These are phyloP conservation scores for Citrus sinensis DNA, from an alignment of 345 rosid genomes.

Conservation along the genomic window DVS_A1.0 CM039165.1:38635501-38636000, in stretches of 20 bases:
- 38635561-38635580: too few species aligned
- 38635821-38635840: conserved; percentile 78
- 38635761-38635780: conserved; percentile 88
- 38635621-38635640: too few species aligned
- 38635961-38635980: conserved; percentile 69
- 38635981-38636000: conserved; percentile 65
- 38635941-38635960: conserved; percentile 78
- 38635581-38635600: too few species aligned
- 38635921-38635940: conserved; percentile 48
- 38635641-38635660: too few species aligned
- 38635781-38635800: conserved; percentile 80
- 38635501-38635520: conserved; percentile 43
- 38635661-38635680: too few species aligned
- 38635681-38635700: too few species aligned
- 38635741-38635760: conserved; percentile 15
- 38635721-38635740: too few species aligned
- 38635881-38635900: background rate
- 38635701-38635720: too few species aligned
- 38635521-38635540: too few species aligned
- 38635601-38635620: too few species aligned
- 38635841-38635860: conserved; percentile 48
- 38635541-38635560: too few species aligned
- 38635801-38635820: conserved; percentile 75
- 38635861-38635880: conserved; percentile 7
- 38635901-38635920: conserved; percentile 43